Conservation (phyloP, 139 green algal genomes). For the Microglena sp. region DNA sequence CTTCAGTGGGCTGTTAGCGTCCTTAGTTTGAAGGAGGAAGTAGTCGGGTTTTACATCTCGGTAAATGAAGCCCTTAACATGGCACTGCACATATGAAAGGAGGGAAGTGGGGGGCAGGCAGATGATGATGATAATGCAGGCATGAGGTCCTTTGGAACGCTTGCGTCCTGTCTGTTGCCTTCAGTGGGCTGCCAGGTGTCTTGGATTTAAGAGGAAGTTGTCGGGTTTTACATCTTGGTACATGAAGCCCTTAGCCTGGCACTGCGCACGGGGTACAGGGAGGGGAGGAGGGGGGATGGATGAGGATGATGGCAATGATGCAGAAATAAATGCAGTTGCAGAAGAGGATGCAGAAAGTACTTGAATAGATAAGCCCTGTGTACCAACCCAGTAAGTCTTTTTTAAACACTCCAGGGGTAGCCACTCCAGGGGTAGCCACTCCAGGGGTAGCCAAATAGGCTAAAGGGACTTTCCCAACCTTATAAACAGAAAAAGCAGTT, state of each 20-base stretch:
- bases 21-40: conserved; percentile 62
- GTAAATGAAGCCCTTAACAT: conserved; percentile 65
- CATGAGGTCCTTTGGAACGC: too few species aligned
- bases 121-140: neutral
- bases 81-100: conserved; percentile 54
- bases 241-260: conserved; percentile 70
- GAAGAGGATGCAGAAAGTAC: conserved; percentile 58
- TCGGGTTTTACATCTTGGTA: conserved; percentile 40
- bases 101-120: neutral
- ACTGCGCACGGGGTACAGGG: conserved; percentile 65
- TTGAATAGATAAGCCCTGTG: too few species aligned
- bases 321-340: too few species aligned
- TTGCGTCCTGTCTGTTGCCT: conserved; percentile 81
- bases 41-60: conserved; percentile 44
- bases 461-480: too few species aligned
- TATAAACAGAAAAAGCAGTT: too few species aligned
- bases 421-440: too few species aligned
- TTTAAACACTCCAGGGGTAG: too few species aligned
- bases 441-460: too few species aligned
- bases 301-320: neutral
- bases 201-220: conserved; percentile 64
- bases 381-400: too few species aligned
- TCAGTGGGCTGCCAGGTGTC: conserved; percentile 52
- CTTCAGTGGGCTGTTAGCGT: conserved; percentile 59
- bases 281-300: neutral